A percentile compares a stretch with the other conserved stretches of the same genome.
Conservation (phyloP, 768 basidiomycete species). For the Arthromyces matolae region DNA sequence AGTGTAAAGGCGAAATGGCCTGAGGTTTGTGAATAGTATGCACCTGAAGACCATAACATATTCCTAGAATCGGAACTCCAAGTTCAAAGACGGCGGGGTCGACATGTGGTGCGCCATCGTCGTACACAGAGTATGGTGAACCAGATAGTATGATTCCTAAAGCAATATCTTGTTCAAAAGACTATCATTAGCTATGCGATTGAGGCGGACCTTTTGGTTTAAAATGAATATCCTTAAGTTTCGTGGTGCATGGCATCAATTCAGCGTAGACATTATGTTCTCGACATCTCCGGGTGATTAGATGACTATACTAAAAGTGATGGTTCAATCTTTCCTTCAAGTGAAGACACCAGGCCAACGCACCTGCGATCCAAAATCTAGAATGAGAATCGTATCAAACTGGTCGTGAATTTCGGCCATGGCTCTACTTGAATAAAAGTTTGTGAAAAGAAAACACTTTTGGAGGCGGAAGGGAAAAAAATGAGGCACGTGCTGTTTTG, state of each 20-base stretch:
- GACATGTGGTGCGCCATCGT: slow-evolving; percentile 86
- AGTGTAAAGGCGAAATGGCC: neutral
- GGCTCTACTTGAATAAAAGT: neutral
- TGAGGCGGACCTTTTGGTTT: slow-evolving; percentile 78
- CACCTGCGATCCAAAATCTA: slow-evolving; percentile 98
- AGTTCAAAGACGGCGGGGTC: slow-evolving; percentile 88
- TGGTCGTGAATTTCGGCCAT: slow-evolving; percentile 93
- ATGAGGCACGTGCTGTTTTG: slow-evolving; percentile 8
- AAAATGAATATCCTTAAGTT: slow-evolving; percentile 83
- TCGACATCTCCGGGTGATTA: slow-evolving; percentile 96
- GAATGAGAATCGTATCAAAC: slow-evolving; percentile 92
- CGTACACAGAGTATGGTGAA: slow-evolving; percentile 98
- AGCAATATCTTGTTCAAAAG: slow-evolving; percentile 6
- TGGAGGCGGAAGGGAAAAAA: slow-evolving; percentile 4
- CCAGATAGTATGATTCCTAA: slow-evolving; percentile 93
- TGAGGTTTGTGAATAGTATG: slow-evolving; percentile 9
- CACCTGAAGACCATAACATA: slow-evolving; percentile 96
- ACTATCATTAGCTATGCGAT: neutral
- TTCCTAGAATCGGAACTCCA: slow-evolving; percentile 90
- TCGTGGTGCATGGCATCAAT: slow-evolving; percentile 93
- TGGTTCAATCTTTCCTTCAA: slow-evolving; percentile 11
- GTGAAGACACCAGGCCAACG: slow-evolving; percentile 8
- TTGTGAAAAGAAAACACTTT: neutral
- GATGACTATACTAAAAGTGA: slow-evolving; percentile 79
- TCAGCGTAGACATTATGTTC: slow-evolving; percentile 98